These are phyloP conservation scores for Phtheirospermum japonicum DNA, from an alignment of 257 asterid species.

Conservation along the genomic window DNA sequence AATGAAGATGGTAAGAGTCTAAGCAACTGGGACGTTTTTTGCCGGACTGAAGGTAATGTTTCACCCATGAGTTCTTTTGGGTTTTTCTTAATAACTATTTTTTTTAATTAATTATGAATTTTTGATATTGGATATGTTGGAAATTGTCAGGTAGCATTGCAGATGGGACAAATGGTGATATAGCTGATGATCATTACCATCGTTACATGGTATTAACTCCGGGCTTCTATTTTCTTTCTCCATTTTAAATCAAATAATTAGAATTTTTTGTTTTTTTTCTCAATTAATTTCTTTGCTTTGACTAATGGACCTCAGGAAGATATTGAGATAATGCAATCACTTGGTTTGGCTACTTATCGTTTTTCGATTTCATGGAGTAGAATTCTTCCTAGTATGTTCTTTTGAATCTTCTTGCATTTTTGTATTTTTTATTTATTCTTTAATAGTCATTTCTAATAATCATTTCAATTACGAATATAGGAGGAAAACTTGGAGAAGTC, in stretches of 20 bases:
- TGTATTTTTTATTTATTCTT: not conserved
- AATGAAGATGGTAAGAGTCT: conserved; percentile 63
- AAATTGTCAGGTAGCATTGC: conserved; percentile 40
- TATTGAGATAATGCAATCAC: conserved; percentile 56
- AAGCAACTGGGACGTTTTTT: conserved; percentile 78
- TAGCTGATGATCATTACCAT: conserved; percentile 83
- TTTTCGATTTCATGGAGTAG: conserved; percentile 89
- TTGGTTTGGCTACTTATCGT: conserved; percentile 65
- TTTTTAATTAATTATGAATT: not conserved
- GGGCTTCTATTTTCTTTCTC: not conserved
- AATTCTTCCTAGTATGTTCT: conserved; percentile 65
- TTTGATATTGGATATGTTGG: not conserved
- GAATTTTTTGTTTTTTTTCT: not conserved
- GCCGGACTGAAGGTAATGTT: conserved; percentile 39
- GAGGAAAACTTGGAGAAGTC: conserved; percentile 58
- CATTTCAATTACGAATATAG: conserved; percentile 26
- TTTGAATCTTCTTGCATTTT: not conserved
- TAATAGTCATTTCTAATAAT: not conserved
- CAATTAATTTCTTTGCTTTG: not conserved
- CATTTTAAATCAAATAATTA: not conserved
- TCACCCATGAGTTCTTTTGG: not conserved
- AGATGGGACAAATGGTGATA: conserved; percentile 55
- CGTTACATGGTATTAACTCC: conserved; percentile 55
- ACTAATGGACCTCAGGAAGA: conserved; percentile 52
- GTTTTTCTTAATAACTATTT: not conserved